Conservation (phyloP, 495 filamentous ascomycete genomes). For the Neurospora hispaniola region DNA sequence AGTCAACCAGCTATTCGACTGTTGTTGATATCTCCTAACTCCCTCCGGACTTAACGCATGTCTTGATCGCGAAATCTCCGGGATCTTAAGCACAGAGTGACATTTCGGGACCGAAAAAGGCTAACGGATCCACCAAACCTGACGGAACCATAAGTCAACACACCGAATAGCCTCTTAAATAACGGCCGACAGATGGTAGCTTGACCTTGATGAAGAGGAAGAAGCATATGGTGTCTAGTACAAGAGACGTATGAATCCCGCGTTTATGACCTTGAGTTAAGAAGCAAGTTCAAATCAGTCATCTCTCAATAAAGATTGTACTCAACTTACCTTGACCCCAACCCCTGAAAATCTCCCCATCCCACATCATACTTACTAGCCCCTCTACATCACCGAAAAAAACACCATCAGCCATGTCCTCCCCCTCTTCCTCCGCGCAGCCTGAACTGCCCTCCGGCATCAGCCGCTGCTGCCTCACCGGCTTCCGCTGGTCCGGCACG, state of each 20-base stretch:
- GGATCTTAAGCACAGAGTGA: not conserved
- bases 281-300: not conserved
- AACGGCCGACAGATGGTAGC: not conserved
- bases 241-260: not conserved
- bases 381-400: not conserved
- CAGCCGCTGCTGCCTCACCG: conserved; percentile 24
- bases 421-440: not conserved
- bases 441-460: not conserved
- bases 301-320: not conserved
- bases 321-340: not conserved
- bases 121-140: not conserved
- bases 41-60: not conserved
- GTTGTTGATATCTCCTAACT: not conserved
- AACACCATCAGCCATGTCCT: not conserved
- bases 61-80: not conserved
- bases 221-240: not conserved
- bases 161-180: not conserved
- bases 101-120: not conserved
- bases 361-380: not conserved
- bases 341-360: not conserved
- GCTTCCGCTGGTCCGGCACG: conserved; percentile 39
- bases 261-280: not conserved
- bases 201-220: not conserved
- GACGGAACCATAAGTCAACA: not conserved
- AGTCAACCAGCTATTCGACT: too few relatives aligned